phyloP scores from a whole-genome alignment of 75 land plant species.

The Cupressus sempervirens region DNA sequence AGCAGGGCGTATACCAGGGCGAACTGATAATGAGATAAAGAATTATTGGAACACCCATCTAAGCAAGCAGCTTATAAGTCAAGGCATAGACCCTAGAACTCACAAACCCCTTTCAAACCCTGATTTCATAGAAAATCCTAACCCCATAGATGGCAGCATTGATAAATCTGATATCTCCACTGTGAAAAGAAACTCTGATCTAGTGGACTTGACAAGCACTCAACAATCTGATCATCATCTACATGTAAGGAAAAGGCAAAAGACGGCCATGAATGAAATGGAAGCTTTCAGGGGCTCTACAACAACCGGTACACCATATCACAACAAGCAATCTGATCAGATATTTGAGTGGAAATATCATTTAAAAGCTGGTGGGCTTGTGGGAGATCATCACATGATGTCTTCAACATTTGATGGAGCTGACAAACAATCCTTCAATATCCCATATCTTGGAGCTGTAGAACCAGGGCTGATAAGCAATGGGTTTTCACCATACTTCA shows the following conservation, averaged over 20 bases:
- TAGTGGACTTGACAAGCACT: neutral
- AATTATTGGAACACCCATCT: constrained; percentile 21
- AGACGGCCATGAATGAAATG: neutral
- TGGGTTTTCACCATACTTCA: neutral
- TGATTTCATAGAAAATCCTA: neutral
- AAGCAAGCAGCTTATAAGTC: constrained; percentile 10
- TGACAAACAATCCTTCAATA: neutral
- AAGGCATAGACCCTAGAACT: constrained; percentile 14
- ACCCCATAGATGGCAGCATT: neutral
- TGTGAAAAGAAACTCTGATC: neutral
- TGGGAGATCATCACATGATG: neutral
- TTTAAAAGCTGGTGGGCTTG: neutral
- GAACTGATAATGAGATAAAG: constrained; percentile 19
- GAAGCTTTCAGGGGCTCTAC: neutral
- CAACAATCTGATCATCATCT: neutral
- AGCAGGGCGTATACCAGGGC: constrained; percentile 11
- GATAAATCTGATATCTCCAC: neutral
- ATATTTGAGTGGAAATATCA: neutral
- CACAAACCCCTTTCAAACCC: constrained; percentile 5
- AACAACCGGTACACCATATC: neutral
- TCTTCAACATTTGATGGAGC: neutral
- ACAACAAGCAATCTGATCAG: neutral
- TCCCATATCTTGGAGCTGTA: neutral
- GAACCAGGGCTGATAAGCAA: neutral
- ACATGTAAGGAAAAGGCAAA: neutral